phyloP scores from a whole-genome alignment of 768 basidiomycete genomes.

The Jaapia argillacea region DNA sequence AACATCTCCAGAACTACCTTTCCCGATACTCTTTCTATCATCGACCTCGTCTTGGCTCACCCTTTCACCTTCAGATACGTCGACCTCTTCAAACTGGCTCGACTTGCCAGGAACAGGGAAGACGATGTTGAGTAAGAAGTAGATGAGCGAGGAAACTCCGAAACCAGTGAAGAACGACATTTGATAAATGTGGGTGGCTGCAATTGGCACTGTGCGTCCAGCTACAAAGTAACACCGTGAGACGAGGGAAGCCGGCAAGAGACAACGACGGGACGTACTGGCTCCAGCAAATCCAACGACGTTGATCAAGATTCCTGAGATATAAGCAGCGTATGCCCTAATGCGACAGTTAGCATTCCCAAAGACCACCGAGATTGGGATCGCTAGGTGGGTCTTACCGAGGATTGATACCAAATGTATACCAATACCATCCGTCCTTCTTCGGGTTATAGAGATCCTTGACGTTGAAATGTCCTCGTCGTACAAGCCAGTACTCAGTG shows the following conservation, averaged over 20 bases:
- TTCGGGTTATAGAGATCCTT: conserved; percentile 54
- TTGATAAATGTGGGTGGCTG: conserved; percentile 64
- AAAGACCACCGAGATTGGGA: neutral
- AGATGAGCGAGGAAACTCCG: conserved; percentile 54
- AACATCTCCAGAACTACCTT: neutral
- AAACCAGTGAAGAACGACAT: conserved; percentile 85
- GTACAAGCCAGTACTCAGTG: conserved; percentile 69
- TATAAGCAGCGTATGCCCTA: conserved; percentile 58
- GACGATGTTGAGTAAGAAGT: conserved; percentile 44
- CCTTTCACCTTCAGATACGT: conserved; percentile 27
- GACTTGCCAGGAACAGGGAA: conserved; percentile 50
- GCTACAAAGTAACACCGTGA: conserved; percentile 20
- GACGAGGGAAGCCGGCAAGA: neutral
- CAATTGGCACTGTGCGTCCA: conserved; percentile 50
- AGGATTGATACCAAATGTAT: conserved; percentile 66
- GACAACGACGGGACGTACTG: conserved; percentile 27
- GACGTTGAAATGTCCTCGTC: conserved; percentile 61
- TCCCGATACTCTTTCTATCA: neutral
- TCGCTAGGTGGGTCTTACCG: conserved; percentile 31
- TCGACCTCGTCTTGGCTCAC: neutral
- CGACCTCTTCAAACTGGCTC: conserved; percentile 42
- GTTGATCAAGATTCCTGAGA: conserved; percentile 72
- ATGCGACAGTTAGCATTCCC: neutral
- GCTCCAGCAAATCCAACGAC: conserved; percentile 76
- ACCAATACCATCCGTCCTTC: conserved; percentile 62